Conservation (phyloP, 2,329 filamentous ascomycete species). For the Cercospora canescens region DNA sequence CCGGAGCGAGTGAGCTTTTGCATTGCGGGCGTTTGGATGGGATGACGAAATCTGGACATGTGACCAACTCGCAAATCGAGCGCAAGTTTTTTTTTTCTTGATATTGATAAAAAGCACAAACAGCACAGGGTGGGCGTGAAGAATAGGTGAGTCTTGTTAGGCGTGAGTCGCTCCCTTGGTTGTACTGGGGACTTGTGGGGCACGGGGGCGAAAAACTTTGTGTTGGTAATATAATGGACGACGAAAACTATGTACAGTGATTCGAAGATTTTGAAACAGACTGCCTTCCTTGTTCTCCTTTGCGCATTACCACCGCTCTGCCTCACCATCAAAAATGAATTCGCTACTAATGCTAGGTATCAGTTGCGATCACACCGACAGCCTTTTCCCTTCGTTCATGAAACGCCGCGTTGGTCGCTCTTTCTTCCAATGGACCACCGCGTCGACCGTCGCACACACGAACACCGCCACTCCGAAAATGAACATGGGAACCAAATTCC, state of each 20-base stretch:
- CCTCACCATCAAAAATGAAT: background rate
- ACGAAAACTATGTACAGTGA: background rate
- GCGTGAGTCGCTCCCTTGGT: background rate
- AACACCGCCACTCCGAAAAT: conserved; percentile 24
- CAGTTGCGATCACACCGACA: background rate
- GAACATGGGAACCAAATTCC: conserved; percentile 35
- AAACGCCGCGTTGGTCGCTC: background rate
- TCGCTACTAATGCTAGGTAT: background rate
- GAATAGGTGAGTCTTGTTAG: background rate
- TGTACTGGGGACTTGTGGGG: background rate
- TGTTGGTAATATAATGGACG: background rate
- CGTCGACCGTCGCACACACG: background rate
- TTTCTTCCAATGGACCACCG: background rate
- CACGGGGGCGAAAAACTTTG: background rate
- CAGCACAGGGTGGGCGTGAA: background rate
- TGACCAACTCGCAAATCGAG: background rate
- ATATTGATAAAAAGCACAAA: background rate
- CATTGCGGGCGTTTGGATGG: background rate
- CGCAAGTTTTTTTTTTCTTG: background rate
- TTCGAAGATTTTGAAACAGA: background rate
- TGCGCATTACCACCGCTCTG: background rate
- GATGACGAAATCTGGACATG: background rate
- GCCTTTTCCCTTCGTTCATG: background rate
- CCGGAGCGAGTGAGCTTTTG: background rate
- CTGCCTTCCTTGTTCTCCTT: background rate